A percentile compares a stretch with the other conserved stretches of the same genome.
Conservation (phyloP, 2,329 filamentous ascomycete species). For the Penicillium sp. region DNA sequence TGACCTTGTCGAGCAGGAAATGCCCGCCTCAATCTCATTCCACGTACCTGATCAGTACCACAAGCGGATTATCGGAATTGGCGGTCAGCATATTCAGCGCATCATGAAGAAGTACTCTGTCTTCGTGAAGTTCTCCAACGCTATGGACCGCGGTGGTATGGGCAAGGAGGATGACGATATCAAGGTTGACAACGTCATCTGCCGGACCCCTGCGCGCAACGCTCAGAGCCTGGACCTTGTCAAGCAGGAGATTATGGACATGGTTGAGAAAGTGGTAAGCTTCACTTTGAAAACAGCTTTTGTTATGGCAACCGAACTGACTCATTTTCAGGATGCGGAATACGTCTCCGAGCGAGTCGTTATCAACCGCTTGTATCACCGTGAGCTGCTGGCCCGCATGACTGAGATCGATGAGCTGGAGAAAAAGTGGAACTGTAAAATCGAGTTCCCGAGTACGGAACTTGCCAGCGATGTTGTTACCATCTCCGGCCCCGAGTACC, state of each 20-base stretch:
- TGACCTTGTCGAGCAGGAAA: slow-evolving; percentile 93
- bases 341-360: slow-evolving; percentile 93
- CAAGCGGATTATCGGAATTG: slow-evolving; percentile 98
- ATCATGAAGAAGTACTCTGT: slow-evolving; percentile 99
- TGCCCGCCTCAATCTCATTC: slow-evolving; percentile 98
- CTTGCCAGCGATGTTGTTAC: slow-evolving; percentile 95
- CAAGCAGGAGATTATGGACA: slow-evolving; percentile 98
- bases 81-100: slow-evolving; percentile 95
- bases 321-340: slow-evolving; percentile 72
- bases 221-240: slow-evolving; percentile 95
- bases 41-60: slow-evolving; percentile 99
- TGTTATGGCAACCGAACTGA: neutral
- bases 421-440: slow-evolving; percentile 99
- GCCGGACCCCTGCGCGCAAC: slow-evolving; percentile 93
- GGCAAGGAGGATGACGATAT: slow-evolving; percentile 97
- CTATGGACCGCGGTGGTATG: slow-evolving; percentile 93
- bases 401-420: slow-evolving; percentile 90
- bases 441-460: slow-evolving; percentile 96
- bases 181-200: slow-evolving; percentile 98
- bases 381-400: slow-evolving; percentile 86
- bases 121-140: slow-evolving; percentile 99
- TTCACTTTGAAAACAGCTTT: neutral
- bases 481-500: slow-evolving; percentile 95
- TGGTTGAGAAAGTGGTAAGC: slow-evolving; percentile 91
- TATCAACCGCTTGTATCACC: slow-evolving; percentile 92